Percentiles rank a stretch among this genome's conserved stretches.
phyloP scores from a whole-genome alignment of 441 rosid species.

The Populus hybrid region DNA sequence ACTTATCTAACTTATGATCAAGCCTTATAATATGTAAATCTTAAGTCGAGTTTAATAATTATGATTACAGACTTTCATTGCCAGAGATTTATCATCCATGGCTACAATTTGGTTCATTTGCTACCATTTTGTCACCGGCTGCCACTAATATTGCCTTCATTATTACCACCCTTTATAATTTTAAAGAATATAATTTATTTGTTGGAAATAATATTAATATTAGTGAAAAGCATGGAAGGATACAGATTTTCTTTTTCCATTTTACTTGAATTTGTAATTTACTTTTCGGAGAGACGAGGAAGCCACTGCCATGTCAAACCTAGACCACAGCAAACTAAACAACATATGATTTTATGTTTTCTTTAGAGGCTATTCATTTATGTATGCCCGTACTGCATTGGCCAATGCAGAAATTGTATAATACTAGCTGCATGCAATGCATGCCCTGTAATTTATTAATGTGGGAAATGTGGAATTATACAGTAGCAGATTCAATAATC shows the following conservation, averaged over 20 bases:
- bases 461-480: no score
- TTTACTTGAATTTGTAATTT: not conserved
- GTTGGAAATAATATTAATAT: not conserved
- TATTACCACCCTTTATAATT: not conserved
- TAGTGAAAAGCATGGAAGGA: not conserved
- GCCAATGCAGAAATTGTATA: not conserved
- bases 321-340: not conserved
- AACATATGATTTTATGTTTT: not conserved
- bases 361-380: not conserved
- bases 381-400: not conserved
- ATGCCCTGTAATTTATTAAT: no score
- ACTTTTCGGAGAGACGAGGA: not conserved
- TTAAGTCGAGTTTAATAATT: no score
- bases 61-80: no score
- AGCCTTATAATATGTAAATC: rapidly evolving
- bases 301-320: not conserved
- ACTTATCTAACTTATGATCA: rapidly evolving
- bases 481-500: not conserved
- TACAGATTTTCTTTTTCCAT: not conserved
- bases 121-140: no score
- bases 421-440: no score
- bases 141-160: not conserved
- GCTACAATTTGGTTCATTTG: no score
- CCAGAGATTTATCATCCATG: no score
- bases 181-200: no score